These are phyloP conservation scores for Monoraphidium neglectum DNA, from an alignment of 139 green algal genomes.

Conservation along the genomic window DNA sequence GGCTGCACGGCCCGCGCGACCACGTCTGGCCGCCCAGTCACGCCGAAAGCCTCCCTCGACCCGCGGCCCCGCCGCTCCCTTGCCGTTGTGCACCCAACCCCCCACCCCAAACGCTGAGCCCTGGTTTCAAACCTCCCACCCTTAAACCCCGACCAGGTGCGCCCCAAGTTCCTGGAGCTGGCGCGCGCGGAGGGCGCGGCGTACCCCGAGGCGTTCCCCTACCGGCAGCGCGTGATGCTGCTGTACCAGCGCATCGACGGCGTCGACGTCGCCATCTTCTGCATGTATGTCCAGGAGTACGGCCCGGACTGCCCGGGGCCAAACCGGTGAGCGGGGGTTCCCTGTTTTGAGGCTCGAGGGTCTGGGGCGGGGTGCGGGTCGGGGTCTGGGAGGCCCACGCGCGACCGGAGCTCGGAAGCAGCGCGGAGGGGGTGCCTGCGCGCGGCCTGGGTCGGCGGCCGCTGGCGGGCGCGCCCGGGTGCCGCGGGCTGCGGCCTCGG, in stretches of 20 bases:
- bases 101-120: too few relatives aligned
- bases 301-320: conserved; percentile 78
- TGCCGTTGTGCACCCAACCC: too few relatives aligned
- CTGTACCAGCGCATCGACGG: conserved; percentile 95
- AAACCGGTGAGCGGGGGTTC: conserved; percentile 64
- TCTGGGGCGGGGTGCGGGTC: too few relatives aligned
- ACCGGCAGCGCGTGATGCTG: conserved; percentile 94
- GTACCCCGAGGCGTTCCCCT: conserved; percentile 82
- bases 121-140: too few relatives aligned
- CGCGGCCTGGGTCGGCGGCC: conserved; percentile 51
- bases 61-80: too few relatives aligned
- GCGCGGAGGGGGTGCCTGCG: conserved; percentile 24
- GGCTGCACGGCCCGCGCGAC: too few relatives aligned
- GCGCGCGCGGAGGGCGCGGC: conserved; percentile 70
- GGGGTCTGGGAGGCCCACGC: conserved; percentile 31
- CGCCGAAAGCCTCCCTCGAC: too few relatives aligned
- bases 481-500: too few relatives aligned
- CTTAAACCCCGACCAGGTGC: too few relatives aligned
- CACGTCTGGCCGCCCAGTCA: too few relatives aligned
- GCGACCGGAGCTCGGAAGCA: background rate
- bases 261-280: conserved; percentile 95
- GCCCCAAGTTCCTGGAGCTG: conserved; percentile 73
- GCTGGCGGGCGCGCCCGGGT: too few relatives aligned
- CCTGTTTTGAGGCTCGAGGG: background rate
- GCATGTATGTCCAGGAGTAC: conserved; percentile 95